Evolutionary conservation across 345 rosid species (phyloP).

Genomic region (Aquilaria malaccensis): DNA sequence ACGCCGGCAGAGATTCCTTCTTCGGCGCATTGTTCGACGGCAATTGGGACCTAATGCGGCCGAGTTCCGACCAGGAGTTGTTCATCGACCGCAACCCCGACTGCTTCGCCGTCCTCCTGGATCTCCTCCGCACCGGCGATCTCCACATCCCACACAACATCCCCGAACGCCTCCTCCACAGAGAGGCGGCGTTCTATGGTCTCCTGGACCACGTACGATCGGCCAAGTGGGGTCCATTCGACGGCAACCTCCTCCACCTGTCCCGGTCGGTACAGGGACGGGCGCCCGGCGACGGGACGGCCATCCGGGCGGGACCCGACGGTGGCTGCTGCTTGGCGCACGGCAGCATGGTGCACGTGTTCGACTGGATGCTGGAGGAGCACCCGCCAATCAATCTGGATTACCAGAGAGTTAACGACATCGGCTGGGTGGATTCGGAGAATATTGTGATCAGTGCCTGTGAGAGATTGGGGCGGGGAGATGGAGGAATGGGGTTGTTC

Average conservation of each 20-base stretch:
- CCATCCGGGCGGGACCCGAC: slow-evolving; percentile 84
- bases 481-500: slow-evolving; percentile 95
- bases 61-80: slow-evolving; percentile 22
- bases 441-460: slow-evolving; percentile 63
- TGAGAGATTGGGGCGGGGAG: slow-evolving; percentile 74
- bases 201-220: slow-evolving; percentile 66
- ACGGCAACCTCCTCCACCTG: slow-evolving; percentile 65
- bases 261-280: slow-evolving; percentile 56
- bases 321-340: slow-evolving; percentile 97
- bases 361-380: slow-evolving; percentile 87
- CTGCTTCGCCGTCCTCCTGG: slow-evolving; percentile 84
- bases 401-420: slow-evolving; percentile 87
- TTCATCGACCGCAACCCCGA: slow-evolving; percentile 90
- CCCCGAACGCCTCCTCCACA: slow-evolving; percentile 62
- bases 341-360: slow-evolving; percentile 84
- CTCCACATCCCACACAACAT: slow-evolving; percentile 58
- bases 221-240: slow-evolving; percentile 79
- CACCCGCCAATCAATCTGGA: slow-evolving; percentile 71
- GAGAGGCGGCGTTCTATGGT: slow-evolving; percentile 86
- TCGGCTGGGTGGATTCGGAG: slow-evolving; percentile 66
- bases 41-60: slow-evolving; percentile 51
- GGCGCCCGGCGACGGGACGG: slow-evolving; percentile 96
- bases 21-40: slow-evolving; percentile 83
- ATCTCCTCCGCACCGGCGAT: slow-evolving; percentile 97
- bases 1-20: slow-evolving; percentile 84